These are phyloP conservation scores for Oryza brachyantha DNA, from an alignment of 176 grass and related monocot genomes.

Conservation along the genomic window DNA sequence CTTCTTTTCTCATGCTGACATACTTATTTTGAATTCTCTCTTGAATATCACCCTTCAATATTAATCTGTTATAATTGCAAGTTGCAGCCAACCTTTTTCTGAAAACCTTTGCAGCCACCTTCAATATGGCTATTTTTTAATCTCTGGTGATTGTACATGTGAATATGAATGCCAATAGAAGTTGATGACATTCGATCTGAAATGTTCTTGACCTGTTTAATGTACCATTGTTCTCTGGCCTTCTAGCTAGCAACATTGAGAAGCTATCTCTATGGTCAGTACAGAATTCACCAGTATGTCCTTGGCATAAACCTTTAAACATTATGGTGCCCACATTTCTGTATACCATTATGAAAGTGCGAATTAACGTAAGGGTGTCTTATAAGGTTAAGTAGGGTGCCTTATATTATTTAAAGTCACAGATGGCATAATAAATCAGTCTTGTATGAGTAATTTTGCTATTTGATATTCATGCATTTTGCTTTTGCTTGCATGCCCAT, in stretches of 20 bases:
- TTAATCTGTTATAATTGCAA: background rate
- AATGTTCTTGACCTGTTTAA: background rate
- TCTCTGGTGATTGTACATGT: background rate
- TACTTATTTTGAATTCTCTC: background rate
- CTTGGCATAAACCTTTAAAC: background rate
- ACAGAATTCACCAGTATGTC: background rate
- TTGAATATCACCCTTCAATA: background rate
- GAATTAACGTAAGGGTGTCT: background rate
- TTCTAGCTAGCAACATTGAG: background rate
- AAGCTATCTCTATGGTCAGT: background rate
- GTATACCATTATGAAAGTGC: background rate
- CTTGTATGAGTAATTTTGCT: background rate
- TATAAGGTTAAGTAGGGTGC: background rate
- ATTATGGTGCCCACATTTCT: background rate
- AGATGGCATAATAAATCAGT: background rate
- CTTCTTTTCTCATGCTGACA: slow-evolving; percentile 1
- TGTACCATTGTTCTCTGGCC: background rate
- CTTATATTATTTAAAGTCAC: background rate
- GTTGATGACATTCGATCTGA: background rate
- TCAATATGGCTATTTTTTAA: background rate
- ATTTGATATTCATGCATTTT: slow-evolving; percentile 10
- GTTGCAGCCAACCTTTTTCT: background rate
- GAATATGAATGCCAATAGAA: background rate
- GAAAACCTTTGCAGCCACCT: background rate
- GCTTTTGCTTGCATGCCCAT: background rate